phyloP scores from a whole-genome alignment of 1,284 basidiomycete genomes.

The Blastosporella zonata region DNA sequence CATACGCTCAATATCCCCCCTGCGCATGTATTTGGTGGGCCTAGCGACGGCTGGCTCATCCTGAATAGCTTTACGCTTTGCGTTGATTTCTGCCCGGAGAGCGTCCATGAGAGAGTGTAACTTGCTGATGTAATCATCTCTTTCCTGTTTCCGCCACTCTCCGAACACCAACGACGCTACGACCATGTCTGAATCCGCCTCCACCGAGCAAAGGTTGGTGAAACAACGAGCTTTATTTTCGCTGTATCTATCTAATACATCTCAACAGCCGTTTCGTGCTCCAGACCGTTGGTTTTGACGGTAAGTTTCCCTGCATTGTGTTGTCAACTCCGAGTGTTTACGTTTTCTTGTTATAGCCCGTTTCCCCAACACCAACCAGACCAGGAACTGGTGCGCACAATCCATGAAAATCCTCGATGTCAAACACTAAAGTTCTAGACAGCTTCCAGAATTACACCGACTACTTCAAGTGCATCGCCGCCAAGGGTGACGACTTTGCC shows the following conservation, averaged over 20 bases:
- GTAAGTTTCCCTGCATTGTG: slow-evolving; percentile 37
- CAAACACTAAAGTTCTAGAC: slow-evolving; percentile 2
- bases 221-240: neutral
- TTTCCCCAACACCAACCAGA: slow-evolving; percentile 96
- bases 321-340: slow-evolving; percentile 3
- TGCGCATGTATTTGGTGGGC: slow-evolving; percentile 82
- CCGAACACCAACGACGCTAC: slow-evolving; percentile 31
- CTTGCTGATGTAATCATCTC: slow-evolving; percentile 34
- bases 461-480: slow-evolving; percentile 96
- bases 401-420: neutral
- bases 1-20: slow-evolving; percentile 76
- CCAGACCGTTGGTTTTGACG: slow-evolving; percentile 86
- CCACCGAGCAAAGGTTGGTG: slow-evolving; percentile 48
- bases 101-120: slow-evolving; percentile 63
- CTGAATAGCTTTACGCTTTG: slow-evolving; percentile 78
- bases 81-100: slow-evolving; percentile 84
- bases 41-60: slow-evolving; percentile 34
- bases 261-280: slow-evolving; percentile 71
- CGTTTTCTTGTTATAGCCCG: slow-evolving; percentile 53
- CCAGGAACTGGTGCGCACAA: slow-evolving; percentile 79
- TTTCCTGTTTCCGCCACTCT: slow-evolving; percentile 35
- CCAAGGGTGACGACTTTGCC: slow-evolving; percentile 96
- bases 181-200: slow-evolving; percentile 62
- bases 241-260: slow-evolving; percentile 14
- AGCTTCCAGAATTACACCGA: slow-evolving; percentile 97